Evolutionary conservation across 495 filamentous ascomycete genomes (phyloP).

Genomic region (Hypoxylon intermedium): DNA sequence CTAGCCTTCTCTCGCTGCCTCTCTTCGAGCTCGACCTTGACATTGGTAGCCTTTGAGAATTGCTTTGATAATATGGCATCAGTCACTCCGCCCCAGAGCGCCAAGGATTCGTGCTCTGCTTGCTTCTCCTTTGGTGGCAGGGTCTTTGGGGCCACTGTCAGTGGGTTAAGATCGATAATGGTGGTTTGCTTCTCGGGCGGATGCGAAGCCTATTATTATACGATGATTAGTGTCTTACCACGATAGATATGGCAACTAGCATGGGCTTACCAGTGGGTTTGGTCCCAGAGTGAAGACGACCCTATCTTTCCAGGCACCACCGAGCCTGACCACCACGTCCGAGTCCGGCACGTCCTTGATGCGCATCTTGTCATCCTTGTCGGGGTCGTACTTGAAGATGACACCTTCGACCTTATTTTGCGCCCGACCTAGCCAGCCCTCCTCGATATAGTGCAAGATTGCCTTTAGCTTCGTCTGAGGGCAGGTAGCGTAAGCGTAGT

Average conservation of each 20-base stretch:
- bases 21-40: conserved; percentile 93
- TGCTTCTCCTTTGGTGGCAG: conserved; percentile 78
- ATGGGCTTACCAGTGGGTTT: conserved; percentile 56
- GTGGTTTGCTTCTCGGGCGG: conserved; percentile 68
- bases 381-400: conserved; percentile 84
- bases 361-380: conserved; percentile 75
- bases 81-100: conserved; percentile 87
- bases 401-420: conserved; percentile 92
- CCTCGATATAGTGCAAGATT: conserved; percentile 90
- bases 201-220: conserved; percentile 44
- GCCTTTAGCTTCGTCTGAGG: conserved; percentile 85
- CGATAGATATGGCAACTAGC: background rate
- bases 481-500: conserved; percentile 86
- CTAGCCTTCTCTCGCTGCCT: conserved; percentile 82
- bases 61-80: conserved; percentile 85
- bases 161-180: conserved; percentile 83
- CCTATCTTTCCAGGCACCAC: conserved; percentile 79
- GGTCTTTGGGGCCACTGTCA: conserved; percentile 76
- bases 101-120: conserved; percentile 87
- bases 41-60: conserved; percentile 79
- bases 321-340: conserved; percentile 82
- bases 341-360: conserved; percentile 86
- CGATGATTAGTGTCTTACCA: conserved; percentile 13
- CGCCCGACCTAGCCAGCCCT: conserved; percentile 90
- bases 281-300: conserved; percentile 60